Evolutionary conservation across 202 grass and related monocot genomes (phyloP).

Genomic region (Saccharum hybrid): DNA sequence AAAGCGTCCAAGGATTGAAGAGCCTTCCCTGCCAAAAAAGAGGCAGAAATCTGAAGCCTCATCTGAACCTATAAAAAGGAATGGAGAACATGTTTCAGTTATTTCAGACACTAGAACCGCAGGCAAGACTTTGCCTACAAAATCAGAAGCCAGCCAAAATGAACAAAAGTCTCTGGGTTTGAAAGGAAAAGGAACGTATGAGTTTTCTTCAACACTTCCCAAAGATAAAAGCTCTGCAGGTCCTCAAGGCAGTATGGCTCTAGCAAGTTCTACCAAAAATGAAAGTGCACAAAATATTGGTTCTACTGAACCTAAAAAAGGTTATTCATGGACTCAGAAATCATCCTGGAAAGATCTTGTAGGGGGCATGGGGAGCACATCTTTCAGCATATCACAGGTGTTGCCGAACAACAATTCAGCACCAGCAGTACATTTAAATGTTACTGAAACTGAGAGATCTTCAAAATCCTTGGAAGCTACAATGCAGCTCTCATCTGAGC

Average conservation of each 20-base stretch:
- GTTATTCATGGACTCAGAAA: constrained; percentile 77
- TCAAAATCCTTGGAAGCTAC: constrained; percentile 15
- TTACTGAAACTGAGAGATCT: neutral
- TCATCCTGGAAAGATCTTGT: constrained; percentile 87
- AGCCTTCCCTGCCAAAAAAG: constrained; percentile 44
- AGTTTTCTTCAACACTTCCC: constrained; percentile 48
- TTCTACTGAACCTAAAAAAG: constrained; percentile 48
- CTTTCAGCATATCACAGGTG: constrained; percentile 72
- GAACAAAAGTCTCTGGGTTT: constrained; percentile 38
- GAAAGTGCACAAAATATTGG: constrained; percentile 33
- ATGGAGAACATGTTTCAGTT: constrained; percentile 44
- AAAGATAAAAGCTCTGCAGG: constrained; percentile 40
- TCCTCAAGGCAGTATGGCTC: constrained; percentile 28
- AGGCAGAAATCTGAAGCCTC: constrained; percentile 46
- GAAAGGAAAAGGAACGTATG: constrained; percentile 41
- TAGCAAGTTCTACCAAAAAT: constrained; percentile 40
- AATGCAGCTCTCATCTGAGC: neutral
- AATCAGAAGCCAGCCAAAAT: constrained; percentile 31
- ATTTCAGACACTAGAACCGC: constrained; percentile 1
- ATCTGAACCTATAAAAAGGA: constrained; percentile 45
- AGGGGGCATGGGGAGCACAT: constrained; percentile 48
- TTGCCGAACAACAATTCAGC: constrained; percentile 48
- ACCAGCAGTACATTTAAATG: constrained; percentile 40
- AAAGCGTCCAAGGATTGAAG: constrained; percentile 43
- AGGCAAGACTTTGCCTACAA: constrained; percentile 37